Percentiles rank a stretch among this genome's conserved stretches.
Conservation (phyloP, 2,329 filamentous ascomycete species). For the Plectosphaerella cucumerina region DNA sequence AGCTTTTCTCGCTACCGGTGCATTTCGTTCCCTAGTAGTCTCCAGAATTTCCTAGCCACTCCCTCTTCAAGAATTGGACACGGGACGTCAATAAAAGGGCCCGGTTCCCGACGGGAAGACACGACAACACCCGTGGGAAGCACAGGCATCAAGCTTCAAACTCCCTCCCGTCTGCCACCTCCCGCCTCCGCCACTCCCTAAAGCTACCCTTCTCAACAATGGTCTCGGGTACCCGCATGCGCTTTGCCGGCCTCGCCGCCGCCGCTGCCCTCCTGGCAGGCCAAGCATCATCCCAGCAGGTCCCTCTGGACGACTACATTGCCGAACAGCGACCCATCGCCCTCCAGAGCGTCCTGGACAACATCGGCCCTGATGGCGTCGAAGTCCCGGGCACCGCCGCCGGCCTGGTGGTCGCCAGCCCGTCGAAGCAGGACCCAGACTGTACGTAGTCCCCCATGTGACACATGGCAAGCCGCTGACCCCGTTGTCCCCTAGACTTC, state of each 20-base stretch:
- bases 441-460: conserved; percentile 36
- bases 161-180: not conserved
- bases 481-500: conserved; percentile 34
- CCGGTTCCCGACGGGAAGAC: not conserved
- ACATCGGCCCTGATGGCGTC: conserved; percentile 48
- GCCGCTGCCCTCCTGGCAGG: conserved; percentile 1
- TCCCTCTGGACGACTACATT: conserved; percentile 26
- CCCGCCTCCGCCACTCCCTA: not conserved
- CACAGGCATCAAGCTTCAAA: not conserved
- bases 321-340: conserved; percentile 40
- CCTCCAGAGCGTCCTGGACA: conserved; percentile 47
- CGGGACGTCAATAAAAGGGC: too few relatives aligned
- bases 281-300: conserved; percentile 1
- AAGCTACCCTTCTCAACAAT: not conserved
- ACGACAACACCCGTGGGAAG: not conserved
- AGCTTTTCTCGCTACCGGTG: too few relatives aligned
- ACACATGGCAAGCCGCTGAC: too few relatives aligned
- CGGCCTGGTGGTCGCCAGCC: conserved; percentile 52
- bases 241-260: conserved; percentile 1
- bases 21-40: too few relatives aligned
- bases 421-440: conserved; percentile 46
- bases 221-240: not conserved
- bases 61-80: too few relatives aligned
- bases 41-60: too few relatives aligned
- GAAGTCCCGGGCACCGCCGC: conserved; percentile 40